Percentiles rank a stretch among this genome's conserved stretches.
Evolutionary conservation across 2,329 filamentous ascomycete species (phyloP).

Genomic region (Fusarium tricinctum): DNA sequence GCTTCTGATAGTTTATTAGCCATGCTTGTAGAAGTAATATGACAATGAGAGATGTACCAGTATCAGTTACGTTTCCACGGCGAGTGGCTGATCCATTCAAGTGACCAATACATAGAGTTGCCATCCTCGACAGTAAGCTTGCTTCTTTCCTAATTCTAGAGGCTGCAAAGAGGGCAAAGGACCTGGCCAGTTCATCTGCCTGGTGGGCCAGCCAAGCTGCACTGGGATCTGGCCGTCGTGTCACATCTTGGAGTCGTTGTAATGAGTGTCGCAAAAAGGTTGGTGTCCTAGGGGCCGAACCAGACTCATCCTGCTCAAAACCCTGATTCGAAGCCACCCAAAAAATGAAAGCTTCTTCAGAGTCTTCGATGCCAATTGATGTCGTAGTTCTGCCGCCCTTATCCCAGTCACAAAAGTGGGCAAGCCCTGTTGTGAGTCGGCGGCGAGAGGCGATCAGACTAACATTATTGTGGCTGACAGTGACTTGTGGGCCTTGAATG

Average conservation of each 20-base stretch:
- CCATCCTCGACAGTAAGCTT: conserved; percentile 2
- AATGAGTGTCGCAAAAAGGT: not conserved
- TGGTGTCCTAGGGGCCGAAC: not conserved
- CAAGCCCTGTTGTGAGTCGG: conserved; percentile 1
- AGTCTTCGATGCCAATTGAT: not conserved
- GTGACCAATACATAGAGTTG: not conserved
- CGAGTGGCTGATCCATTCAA: not conserved
- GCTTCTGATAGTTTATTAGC: not conserved
- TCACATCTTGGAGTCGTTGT: not conserved
- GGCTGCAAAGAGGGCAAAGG: not conserved
- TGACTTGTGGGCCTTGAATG: conserved; percentile 1
- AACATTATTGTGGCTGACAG: not conserved
- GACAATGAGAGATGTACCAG: not conserved
- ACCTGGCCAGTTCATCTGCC: not conserved
- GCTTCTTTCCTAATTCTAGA: conserved; percentile 5
- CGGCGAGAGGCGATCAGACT: not conserved
- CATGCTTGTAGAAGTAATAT: not conserved
- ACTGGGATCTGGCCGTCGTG: not conserved
- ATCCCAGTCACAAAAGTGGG: conserved; percentile 1
- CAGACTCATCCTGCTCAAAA: not conserved
- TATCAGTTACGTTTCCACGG: conserved; percentile 1
- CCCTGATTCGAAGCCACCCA: conserved; percentile 4
- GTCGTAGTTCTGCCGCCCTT: not conserved
- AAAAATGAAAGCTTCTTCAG: not conserved
- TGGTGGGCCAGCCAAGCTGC: not conserved